Evolutionary conservation across 208 protist species (phyloP).

Genomic region (Herpetomonas samuelpessoai): DNA sequence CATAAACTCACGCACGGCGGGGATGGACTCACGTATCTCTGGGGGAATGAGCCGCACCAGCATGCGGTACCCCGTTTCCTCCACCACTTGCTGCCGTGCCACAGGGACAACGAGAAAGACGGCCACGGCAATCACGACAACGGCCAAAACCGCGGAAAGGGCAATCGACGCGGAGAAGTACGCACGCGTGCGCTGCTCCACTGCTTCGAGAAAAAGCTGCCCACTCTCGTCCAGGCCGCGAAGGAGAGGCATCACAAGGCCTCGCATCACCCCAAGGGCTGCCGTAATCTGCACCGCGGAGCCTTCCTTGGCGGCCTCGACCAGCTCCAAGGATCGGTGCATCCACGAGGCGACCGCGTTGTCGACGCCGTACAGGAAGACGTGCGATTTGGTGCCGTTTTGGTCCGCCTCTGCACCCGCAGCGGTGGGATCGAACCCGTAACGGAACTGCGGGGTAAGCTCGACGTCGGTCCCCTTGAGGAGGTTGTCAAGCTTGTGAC

Average conservation of each 20-base stretch:
- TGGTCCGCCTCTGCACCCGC: too few species aligned
- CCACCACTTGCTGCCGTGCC: conserved; percentile 4
- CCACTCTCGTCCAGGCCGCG: conserved; percentile 10
- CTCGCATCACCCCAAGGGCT: background rate
- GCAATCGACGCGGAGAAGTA: too few species aligned
- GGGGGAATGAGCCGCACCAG: conserved; percentile 24
- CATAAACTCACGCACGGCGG: conserved; percentile 26
- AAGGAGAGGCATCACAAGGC: conserved; percentile 13
- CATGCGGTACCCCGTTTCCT: conserved; percentile 20
- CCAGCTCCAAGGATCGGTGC: conserved; percentile 3
- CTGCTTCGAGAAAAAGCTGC: background rate
- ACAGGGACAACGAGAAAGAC: conserved; percentile 1
- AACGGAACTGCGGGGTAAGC: conserved; percentile 5
- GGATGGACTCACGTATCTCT: conserved; percentile 19
- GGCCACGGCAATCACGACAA: conserved; percentile 5
- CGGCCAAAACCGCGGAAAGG: too few species aligned
- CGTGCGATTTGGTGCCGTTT: background rate
- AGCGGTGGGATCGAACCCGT: conserved; percentile 8
- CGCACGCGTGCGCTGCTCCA: background rate
- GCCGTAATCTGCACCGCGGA: background rate
- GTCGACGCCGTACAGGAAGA: conserved; percentile 12
- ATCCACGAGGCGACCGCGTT: conserved; percentile 10
- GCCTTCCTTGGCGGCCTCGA: background rate
- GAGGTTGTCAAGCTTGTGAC: background rate
- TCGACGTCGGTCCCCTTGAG: conserved; percentile 2